phyloP scores from a whole-genome alignment of 768 basidiomycete species.

The Lentinula sp. region DNA sequence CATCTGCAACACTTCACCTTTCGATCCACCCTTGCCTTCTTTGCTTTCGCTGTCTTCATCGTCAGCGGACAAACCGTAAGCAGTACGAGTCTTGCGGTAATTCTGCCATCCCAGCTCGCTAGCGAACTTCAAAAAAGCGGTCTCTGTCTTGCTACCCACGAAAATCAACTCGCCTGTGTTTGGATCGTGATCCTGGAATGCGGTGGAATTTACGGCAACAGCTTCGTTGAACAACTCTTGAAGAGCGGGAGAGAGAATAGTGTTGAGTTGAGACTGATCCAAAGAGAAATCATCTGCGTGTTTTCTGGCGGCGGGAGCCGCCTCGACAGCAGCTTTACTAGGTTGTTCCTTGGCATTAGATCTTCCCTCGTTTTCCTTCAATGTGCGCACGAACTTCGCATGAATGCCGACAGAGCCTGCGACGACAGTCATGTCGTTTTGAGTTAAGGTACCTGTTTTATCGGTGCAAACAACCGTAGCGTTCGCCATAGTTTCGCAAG shows the following conservation, averaged over 20 bases:
- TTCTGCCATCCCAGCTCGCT: conserved; percentile 73
- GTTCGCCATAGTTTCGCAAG: conserved; percentile 99
- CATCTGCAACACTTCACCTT: conserved; percentile 68
- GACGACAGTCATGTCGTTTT: conserved; percentile 94
- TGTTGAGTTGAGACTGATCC: conserved; percentile 68
- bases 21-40: conserved; percentile 17
- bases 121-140: conserved; percentile 81
- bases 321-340: conserved; percentile 18
- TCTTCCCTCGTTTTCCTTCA: conserved; percentile 65
- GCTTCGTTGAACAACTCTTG: conserved; percentile 72
- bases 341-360: conserved; percentile 63
- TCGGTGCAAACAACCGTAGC: conserved; percentile 94
- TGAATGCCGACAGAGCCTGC: conserved; percentile 93
- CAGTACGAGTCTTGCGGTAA: conserved; percentile 62
- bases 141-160: conserved; percentile 94
- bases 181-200: conserved; percentile 77
- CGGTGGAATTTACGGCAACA: conserved; percentile 90
- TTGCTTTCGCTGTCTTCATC: neutral
- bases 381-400: conserved; percentile 83
- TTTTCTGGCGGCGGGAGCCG: conserved; percentile 25
- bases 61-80: neutral
- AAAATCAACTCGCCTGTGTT: conserved; percentile 58
- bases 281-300: conserved; percentile 77
- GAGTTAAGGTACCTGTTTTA: conserved; percentile 95
- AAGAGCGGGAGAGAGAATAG: conserved; percentile 53